These are phyloP conservation scores for Kentomonas sorsogonicus DNA, from an alignment of 208 protist species.

Conservation along the genomic window DNA sequence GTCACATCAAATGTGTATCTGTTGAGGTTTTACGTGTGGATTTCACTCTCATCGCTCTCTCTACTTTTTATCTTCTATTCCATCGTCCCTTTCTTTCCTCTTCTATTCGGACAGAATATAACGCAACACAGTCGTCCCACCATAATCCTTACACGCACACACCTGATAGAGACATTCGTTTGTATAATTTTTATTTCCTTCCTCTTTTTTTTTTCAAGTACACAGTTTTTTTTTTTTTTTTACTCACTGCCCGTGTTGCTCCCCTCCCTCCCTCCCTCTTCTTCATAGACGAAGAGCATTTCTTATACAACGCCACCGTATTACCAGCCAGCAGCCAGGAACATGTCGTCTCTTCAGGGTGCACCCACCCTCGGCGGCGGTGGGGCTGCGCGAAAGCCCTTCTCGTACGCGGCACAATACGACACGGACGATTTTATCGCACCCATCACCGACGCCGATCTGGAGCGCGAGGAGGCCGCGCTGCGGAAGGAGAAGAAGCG, in stretches of 20 bases:
- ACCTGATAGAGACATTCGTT: constrained; percentile 14
- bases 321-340: too few relatives aligned
- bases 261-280: neutral
- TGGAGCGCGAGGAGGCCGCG: constrained; percentile 9
- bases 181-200: constrained; percentile 10
- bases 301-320: too few relatives aligned
- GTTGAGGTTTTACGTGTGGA: neutral
- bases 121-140: too few relatives aligned
- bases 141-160: constrained; percentile 4
- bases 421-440: constrained; percentile 57
- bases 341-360: too few relatives aligned
- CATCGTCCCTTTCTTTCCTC: neutral
- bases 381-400: constrained; percentile 20
- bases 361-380: too few relatives aligned
- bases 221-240: neutral
- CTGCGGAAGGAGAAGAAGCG: constrained; percentile 25
- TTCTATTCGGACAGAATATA: neutral
- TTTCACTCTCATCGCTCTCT: neutral
- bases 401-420: constrained; percentile 19
- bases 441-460: too few relatives aligned
- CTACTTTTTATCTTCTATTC: neutral
- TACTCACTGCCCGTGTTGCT: neutral
- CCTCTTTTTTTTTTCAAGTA: constrained; percentile 6
- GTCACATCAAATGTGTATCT: neutral
- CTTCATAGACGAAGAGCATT: too few relatives aligned